Evolutionary conservation across 1,139 yeast genomes (phyloP).

Genomic region (Saccharomyces hybrid): DNA sequence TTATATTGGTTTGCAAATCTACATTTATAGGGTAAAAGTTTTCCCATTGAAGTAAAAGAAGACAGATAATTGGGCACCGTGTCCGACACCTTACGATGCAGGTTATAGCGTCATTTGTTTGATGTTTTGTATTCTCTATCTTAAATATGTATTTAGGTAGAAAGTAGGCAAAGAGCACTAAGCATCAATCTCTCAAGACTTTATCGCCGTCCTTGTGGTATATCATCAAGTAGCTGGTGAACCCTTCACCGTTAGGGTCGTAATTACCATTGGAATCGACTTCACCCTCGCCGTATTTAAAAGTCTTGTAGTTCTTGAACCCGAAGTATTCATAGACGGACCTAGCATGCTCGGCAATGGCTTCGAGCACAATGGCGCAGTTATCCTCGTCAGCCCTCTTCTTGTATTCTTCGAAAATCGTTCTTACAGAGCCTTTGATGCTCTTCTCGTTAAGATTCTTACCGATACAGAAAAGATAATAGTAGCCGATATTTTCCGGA

Average conservation of each 20-base stretch:
- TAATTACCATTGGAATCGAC: conserved; percentile 24
- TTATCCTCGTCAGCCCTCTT: conserved; percentile 28
- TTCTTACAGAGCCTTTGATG: conserved; percentile 29
- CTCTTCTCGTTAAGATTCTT: conserved; percentile 23
- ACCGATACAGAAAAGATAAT: conserved; percentile 29
- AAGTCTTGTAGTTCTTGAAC: conserved; percentile 26
- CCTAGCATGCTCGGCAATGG: conserved; percentile 31
- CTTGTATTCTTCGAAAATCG: conserved; percentile 27
- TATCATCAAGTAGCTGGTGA: conserved; percentile 27
- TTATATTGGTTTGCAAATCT: not conserved
- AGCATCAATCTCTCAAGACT: conserved; percentile 6
- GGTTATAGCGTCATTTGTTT: too few species aligned
- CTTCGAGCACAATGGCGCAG: conserved; percentile 31
- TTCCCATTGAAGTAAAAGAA: not conserved
- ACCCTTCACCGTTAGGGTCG: conserved; percentile 30
- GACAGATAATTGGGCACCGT: not conserved
- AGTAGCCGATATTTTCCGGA: conserved; percentile 24
- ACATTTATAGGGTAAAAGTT: not conserved
- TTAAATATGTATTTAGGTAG: not conserved
- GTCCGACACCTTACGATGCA: too few species aligned
- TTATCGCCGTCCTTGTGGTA: conserved; percentile 24
- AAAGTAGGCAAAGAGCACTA: not conserved
- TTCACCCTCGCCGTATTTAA: conserved; percentile 30
- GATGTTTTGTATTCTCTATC: too few species aligned
- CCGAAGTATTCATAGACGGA: conserved; percentile 33